Percentiles rank a stretch among this genome's conserved stretches.
These are phyloP conservation scores for Neltuma alba DNA, from an alignment of 306 rosid genomes.

Conservation along the genomic window DNA sequence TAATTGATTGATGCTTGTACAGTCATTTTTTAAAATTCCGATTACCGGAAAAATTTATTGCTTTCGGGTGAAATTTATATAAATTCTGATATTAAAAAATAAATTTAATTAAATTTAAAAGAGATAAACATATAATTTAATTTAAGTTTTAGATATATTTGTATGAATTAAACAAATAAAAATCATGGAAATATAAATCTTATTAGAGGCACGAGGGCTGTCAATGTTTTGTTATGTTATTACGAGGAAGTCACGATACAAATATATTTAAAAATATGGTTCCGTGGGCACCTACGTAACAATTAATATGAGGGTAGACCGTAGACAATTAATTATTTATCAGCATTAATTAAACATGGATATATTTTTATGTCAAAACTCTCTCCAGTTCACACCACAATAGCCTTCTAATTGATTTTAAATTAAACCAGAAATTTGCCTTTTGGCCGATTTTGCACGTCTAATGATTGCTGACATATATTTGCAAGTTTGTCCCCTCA, in stretches of 20 bases:
- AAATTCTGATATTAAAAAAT: background rate
- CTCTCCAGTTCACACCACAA: background rate
- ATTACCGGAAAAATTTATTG: background rate
- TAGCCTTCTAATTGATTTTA: background rate
- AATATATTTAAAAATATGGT: constrained; percentile 34
- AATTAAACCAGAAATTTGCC: background rate
- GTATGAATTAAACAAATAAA: background rate
- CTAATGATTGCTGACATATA: background rate
- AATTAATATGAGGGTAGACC: background rate
- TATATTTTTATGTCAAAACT: background rate
- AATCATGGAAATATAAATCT: constrained; percentile 27
- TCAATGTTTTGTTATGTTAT: constrained; percentile 38
- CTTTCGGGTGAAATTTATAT: background rate
- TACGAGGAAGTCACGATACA: constrained; percentile 1
- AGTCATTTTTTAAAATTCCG: background rate
- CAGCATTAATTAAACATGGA: background rate
- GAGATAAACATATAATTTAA: background rate
- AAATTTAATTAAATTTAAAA: background rate
- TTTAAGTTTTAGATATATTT: background rate
- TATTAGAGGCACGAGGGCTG: constrained; percentile 45
- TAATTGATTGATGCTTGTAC: background rate
- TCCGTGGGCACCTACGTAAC: constrained; percentile 43
- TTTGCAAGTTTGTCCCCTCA: background rate
- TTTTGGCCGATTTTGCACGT: background rate
- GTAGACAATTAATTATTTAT: background rate